These are phyloP conservation scores for Trametes gibbosa DNA, from an alignment of 768 basidiomycete species.

Conservation along the genomic window DNA sequence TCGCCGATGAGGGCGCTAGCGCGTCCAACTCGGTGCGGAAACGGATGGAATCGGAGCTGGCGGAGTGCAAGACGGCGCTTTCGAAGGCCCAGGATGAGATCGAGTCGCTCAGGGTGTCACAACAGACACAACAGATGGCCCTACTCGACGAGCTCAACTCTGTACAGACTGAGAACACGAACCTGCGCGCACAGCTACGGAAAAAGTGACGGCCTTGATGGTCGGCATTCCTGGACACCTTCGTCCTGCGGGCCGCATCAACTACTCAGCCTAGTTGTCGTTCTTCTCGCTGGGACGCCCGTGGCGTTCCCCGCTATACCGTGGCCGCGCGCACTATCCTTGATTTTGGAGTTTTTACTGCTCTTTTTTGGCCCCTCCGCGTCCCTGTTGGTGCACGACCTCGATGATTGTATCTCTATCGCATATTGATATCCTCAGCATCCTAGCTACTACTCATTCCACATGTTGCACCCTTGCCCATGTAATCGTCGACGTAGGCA, in stretches of 20 bases:
- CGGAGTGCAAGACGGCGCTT: constrained; percentile 58
- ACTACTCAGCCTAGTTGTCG: neutral
- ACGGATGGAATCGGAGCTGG: constrained; percentile 64
- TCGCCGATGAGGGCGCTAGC: constrained; percentile 66
- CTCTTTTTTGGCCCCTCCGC: constrained; percentile 6
- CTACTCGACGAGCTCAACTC: constrained; percentile 87
- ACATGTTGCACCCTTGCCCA: constrained; percentile 22
- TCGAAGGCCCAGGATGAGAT: constrained; percentile 67
- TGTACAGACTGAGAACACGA: constrained; percentile 76
- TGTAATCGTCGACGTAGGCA: constrained; percentile 21
- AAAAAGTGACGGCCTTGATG: constrained; percentile 21
- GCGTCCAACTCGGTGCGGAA: constrained; percentile 48
- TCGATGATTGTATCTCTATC: constrained; percentile 23
- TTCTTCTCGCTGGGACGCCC: neutral
- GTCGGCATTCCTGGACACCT: neutral
- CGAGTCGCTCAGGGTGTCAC: constrained; percentile 61
- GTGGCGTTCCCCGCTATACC: too few species aligned
- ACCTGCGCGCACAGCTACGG: constrained; percentile 67
- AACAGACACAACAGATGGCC: constrained; percentile 79
- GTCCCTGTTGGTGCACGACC: constrained; percentile 13
- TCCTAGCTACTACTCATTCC: constrained; percentile 17
- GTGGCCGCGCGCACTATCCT: neutral
- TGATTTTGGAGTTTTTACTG: neutral
- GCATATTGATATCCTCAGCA: constrained; percentile 21
- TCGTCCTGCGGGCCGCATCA: neutral